Conservation (phyloP, 78 protist genomes). For the Creolimax fragrantissima region DNA sequence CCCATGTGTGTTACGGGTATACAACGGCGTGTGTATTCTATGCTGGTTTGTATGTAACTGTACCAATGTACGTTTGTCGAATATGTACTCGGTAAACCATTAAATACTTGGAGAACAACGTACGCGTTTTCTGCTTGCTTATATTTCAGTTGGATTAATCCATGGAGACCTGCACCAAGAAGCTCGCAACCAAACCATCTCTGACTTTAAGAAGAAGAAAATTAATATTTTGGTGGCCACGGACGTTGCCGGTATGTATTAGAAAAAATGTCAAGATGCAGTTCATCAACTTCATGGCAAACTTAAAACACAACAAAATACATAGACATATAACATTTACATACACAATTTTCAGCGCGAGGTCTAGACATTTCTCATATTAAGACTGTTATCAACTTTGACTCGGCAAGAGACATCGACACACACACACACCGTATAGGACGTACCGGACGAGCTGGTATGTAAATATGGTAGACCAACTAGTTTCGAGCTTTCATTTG, state of each 20-base stretch:
- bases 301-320: neutral
- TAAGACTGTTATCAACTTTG: slow-evolving; percentile 67
- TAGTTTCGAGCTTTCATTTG: neutral
- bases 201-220: slow-evolving; percentile 31
- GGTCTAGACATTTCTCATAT: slow-evolving; percentile 62
- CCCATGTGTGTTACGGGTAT: too few species aligned
- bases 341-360: slow-evolving; percentile 36
- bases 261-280: too few species aligned
- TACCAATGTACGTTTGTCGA: neutral
- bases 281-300: too few species aligned
- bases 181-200: slow-evolving; percentile 31
- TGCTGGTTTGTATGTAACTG: neutral
- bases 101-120: too few species aligned
- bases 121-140: too few species aligned
- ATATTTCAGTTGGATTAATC: slow-evolving; percentile 28
- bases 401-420: slow-evolving; percentile 57
- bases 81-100: too few species aligned
- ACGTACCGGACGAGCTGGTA: slow-evolving; percentile 81
- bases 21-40: too few species aligned
- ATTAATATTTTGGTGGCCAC: slow-evolving; percentile 61
- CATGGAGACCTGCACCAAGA: slow-evolving; percentile 73
- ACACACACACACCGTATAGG: slow-evolving; percentile 82
- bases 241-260: slow-evolving; percentile 51
- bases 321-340: neutral
- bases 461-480: neutral